These are phyloP conservation scores for Mycena chlorophos DNA, from an alignment of 768 basidiomycete genomes.

Conservation along the genomic window DNA sequence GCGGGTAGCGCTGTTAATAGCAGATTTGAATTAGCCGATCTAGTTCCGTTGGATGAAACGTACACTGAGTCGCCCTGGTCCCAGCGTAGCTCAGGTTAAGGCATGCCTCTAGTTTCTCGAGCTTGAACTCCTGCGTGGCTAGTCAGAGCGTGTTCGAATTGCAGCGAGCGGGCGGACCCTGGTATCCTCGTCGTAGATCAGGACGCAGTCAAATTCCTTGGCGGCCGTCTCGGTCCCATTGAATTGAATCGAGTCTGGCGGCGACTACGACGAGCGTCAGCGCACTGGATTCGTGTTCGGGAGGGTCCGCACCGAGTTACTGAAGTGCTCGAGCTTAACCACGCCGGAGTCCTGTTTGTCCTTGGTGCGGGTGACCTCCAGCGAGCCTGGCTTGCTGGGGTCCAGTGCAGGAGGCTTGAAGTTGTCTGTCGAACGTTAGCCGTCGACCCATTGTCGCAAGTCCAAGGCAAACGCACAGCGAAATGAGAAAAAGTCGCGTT, in stretches of 20 bases:
- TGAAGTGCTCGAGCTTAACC: conserved; percentile 65
- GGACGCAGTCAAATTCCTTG: conserved; percentile 73
- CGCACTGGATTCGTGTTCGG: neutral
- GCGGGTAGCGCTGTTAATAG: conserved; percentile 24
- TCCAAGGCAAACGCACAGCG: conserved; percentile 57
- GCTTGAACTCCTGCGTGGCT: conserved; percentile 60
- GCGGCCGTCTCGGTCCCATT: conserved; percentile 57
- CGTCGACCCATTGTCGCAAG: neutral
- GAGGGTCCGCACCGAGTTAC: conserved; percentile 52
- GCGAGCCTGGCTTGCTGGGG: conserved; percentile 58
- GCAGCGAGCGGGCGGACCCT: conserved; percentile 45
- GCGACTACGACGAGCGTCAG: conserved; percentile 32
- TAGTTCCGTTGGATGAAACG: conserved; percentile 8
- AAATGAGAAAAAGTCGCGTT: conserved; percentile 75
- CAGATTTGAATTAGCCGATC: conserved; percentile 11
- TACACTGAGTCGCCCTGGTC: conserved; percentile 31
- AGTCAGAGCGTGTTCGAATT: too few species aligned
- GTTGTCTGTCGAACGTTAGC: conserved; percentile 49
- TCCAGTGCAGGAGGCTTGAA: conserved; percentile 78
- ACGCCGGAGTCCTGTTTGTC: conserved; percentile 47
- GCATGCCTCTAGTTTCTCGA: conserved; percentile 74
- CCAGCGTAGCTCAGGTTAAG: conserved; percentile 56
- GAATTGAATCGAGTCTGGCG: conserved; percentile 56
- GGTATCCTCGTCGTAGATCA: conserved; percentile 77
- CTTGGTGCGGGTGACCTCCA: conserved; percentile 52